Percentiles rank a stretch among this genome's conserved stretches.
phyloP scores from a whole-genome alignment of 2,329 filamentous ascomycete genomes.

The Aspergillus pseudonomiae region DNA sequence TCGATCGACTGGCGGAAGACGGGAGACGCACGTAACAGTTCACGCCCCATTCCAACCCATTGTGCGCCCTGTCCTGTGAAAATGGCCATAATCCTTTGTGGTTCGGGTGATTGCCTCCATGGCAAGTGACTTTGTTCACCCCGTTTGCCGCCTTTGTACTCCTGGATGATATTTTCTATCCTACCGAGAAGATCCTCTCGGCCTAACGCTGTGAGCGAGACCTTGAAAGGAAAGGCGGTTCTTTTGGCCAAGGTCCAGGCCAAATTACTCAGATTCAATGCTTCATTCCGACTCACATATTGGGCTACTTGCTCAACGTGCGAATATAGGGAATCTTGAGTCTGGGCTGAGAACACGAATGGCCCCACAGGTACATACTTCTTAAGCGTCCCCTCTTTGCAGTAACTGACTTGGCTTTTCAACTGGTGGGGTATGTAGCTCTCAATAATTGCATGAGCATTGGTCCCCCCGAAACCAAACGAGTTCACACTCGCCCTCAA shows the following conservation, averaged over 20 bases:
- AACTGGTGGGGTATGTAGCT: background rate
- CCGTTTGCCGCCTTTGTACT: background rate
- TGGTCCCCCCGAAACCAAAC: slow-evolving; percentile 47
- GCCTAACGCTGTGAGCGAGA: background rate
- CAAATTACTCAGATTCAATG: background rate
- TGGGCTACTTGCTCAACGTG: background rate
- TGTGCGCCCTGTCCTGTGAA: background rate
- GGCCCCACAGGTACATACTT: background rate
- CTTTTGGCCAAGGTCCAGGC: background rate
- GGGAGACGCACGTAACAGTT: background rate
- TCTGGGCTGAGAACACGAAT: slow-evolving; percentile 1
- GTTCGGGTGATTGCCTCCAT: background rate
- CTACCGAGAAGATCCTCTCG: background rate
- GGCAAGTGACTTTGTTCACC: background rate
- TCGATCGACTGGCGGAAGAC: background rate
- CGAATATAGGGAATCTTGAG: background rate
- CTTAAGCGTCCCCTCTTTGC: background rate
- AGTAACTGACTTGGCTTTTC: background rate
- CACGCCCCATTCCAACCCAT: background rate
- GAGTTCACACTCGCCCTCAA: slow-evolving; percentile 49
- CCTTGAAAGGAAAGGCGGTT: background rate
- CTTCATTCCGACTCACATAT: background rate
- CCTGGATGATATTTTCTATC: background rate
- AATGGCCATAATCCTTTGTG: background rate
- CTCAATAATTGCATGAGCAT: slow-evolving; percentile 46